Evolutionary conservation across 495 filamentous ascomycete species (phyloP), one percentile per base, ranked within the genome.

Genomic region (Lichenothelia convexa): DNA sequence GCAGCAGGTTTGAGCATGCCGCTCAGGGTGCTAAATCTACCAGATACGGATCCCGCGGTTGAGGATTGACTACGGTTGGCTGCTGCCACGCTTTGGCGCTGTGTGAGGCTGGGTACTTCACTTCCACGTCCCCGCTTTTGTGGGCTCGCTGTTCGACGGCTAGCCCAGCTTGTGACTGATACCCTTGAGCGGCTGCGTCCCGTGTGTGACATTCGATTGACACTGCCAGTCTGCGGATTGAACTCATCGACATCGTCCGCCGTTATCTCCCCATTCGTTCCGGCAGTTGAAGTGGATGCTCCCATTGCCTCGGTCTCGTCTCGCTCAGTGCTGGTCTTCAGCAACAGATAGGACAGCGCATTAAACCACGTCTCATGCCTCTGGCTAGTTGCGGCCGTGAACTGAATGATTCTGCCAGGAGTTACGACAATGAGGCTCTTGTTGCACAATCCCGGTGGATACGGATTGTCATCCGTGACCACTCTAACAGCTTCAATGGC

Each of bases 281-380:
- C 47, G 40, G 70, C 68, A 30, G 73, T 70, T 17, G 35, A 7
- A 23, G 21, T 17, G 35, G 35, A 4, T 16, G 36, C 18, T 23
- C 16, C n/a, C 23, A 18, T 40, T 11, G 30, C 30, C 1, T 63
- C 55, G 31, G 78, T 75, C 18, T 66, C 64, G 29, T 60, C 61
- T 21, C 60, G 60, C 21, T 77, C 70, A 30, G 70, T 55, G 17
- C 64, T 62, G 11, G 78, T 80, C 27, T 84, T 73, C 16, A 92
- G 59, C 20, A 95, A 67, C 9, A 97, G 70, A 50, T 97, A 97
- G 2, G 84, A 91, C 24, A 97, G 66, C 4, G 89, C 85, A 51
- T 94, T 94, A 68, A 89, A 95, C 89, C 89, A 97, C 3, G 86
- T 95, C 55, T 95, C 89, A 45, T 97, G 89, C 36, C 89, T 67